Base-by-base conservation (phyloP, 306 rosid species). In the Cucurbita maxima region DNA sequence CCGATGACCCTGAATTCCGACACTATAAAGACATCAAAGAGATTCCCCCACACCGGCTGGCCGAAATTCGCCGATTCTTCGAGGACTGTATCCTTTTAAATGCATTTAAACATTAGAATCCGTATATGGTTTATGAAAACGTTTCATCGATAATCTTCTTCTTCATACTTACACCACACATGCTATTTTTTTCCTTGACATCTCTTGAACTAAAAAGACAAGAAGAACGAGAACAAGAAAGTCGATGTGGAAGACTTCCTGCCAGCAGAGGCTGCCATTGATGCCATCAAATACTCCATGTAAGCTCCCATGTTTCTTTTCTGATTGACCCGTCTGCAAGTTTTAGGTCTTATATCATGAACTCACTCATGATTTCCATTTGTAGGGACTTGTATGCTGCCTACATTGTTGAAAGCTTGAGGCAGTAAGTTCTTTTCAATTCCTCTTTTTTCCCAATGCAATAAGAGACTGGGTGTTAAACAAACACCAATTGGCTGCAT, bases 191-290 rank as follows among this genome's bases (percentile, higher is more conserved):
- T 74, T 83, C 89, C 89, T 87, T 92, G 86, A 76, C 85, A 69
- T 64, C 19, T 58, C 67, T n/a, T 14, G 68, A 68, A 76, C 64
- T 11, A 76, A 80, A 76, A 80, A 94, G 99, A 94, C 89, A 94
- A 94, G 84, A 94, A 94, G 88, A 94, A 94, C 63, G 97, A 94
- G 85, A 94, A 94, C 90, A 94, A 94, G 86, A 85, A 76, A 76
- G 99, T 91, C 37, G 99, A 79, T 56, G 99, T 94, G 67, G 97
- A 94, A 72, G 99, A 94, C 83, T 94, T 94, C 70, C 85, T 94
- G 74, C 99, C 96, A 20, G 84, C 92, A 54, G 87, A 89, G 73
- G 55, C 94, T 79, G 99, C 99, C 74, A 2, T 80, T 41, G 87
- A 89, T 5, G 96, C 99, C 82, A 87, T 89, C 78, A 86, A 85